These are phyloP conservation scores for Quercus engelmannii DNA, from an alignment of 306 rosid species.

Conservation along the genomic window DNA sequence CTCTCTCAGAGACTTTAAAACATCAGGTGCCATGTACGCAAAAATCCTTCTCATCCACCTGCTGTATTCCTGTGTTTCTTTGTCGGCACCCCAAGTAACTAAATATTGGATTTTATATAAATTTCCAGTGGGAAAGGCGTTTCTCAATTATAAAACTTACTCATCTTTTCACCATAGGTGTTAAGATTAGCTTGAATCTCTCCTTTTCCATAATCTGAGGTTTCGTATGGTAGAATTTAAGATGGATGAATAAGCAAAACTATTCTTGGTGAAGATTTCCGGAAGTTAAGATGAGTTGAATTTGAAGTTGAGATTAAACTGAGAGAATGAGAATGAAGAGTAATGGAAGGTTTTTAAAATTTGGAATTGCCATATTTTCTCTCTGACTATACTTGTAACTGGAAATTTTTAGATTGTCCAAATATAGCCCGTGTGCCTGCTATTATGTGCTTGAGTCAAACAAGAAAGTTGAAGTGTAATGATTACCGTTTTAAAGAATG, in stretches of 20 bases:
- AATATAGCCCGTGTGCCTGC: neutral
- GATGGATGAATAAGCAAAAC: neutral
- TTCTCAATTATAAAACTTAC: constrained; percentile 31
- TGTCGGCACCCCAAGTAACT: neutral
- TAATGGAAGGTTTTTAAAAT: neutral
- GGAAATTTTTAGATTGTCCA: neutral
- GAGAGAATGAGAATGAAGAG: neutral
- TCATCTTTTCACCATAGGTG: constrained; percentile 48
- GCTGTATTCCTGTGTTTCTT: constrained; percentile 15
- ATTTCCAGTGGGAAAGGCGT: constrained; percentile 34
- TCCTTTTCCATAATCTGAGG: neutral
- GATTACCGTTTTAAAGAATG: too few species aligned
- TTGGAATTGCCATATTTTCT: neutral
- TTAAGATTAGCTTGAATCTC: constrained; percentile 21
- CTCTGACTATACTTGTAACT: neutral
- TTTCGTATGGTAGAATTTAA: neutral
- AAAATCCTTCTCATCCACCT: constrained; percentile 40
- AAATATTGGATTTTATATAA: constrained; percentile 15
- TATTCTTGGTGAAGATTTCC: neutral
- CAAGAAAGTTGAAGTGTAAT: neutral
- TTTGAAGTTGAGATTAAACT: neutral
- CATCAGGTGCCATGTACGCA: constrained; percentile 44
- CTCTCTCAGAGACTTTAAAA: constrained; percentile 50
- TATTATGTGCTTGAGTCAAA: neutral
- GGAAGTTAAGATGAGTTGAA: neutral